phyloP scores from a whole-genome alignment of 192 early-diverging fungal genomes.

The Coemansia sp. region DNA sequence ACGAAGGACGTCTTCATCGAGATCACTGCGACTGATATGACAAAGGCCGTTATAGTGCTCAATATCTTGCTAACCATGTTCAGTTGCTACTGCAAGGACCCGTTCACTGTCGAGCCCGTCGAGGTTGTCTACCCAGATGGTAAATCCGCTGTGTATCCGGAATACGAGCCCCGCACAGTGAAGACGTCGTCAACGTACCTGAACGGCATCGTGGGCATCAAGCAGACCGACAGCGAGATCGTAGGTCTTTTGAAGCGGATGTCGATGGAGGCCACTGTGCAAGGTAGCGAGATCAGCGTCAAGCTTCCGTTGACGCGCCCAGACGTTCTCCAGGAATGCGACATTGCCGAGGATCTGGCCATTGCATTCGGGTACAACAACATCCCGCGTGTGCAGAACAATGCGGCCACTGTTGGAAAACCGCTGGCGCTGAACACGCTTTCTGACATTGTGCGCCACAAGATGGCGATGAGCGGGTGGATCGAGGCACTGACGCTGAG shows the following conservation, averaged over 20 bases:
- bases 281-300: conserved; percentile 61
- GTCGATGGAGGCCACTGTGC: conserved; percentile 71
- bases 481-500: conserved; percentile 93
- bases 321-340: conserved; percentile 95
- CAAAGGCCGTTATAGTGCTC: conserved; percentile 91
- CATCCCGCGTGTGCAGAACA: conserved; percentile 76
- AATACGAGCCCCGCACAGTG: conserved; percentile 66
- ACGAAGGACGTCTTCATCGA: conserved; percentile 99
- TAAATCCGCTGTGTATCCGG: conserved; percentile 66
- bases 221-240: conserved; percentile 67
- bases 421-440: conserved; percentile 93
- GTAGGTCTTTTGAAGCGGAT: conserved; percentile 78
- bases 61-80: conserved; percentile 97
- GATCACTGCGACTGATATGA: conserved; percentile 94
- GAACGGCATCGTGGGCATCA: conserved; percentile 81
- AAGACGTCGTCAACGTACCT: conserved; percentile 84
- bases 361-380: conserved; percentile 97
- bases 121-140: conserved; percentile 87
- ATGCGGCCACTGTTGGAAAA: conserved; percentile 79
- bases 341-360: conserved; percentile 97
- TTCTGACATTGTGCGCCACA: conserved; percentile 78
- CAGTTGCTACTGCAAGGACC: conserved; percentile 86
- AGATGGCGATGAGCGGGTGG: conserved; percentile 88
- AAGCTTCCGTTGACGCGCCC: conserved; percentile 85
- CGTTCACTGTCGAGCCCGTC: conserved; percentile 93